Evolutionary conservation across 257 asterid genomes (phyloP).

Genomic region (Jacaranda mimosifolia): DNA sequence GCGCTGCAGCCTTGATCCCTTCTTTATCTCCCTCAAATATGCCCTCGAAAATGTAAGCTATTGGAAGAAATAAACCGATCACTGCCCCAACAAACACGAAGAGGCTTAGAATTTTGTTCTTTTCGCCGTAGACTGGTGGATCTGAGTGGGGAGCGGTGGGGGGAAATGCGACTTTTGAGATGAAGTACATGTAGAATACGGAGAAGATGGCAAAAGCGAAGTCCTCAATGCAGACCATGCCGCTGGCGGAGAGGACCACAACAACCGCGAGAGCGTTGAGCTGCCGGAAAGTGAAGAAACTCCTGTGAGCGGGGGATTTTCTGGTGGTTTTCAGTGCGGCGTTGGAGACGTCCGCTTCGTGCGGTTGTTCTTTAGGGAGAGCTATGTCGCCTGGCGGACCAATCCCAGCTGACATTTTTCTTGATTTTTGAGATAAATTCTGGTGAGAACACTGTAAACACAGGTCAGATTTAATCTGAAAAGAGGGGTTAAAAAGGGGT

Average conservation of each 20-base stretch:
- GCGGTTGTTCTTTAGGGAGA: constrained; percentile 47
- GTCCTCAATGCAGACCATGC: constrained; percentile 57
- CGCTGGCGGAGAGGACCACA: constrained; percentile 62
- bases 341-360: not conserved
- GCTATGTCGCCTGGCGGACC: constrained; percentile 55
- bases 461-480: not conserved
- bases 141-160: constrained; percentile 27
- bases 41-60: constrained; percentile 68
- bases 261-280: constrained; percentile 55
- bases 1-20: constrained; percentile 75
- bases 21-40: constrained; percentile 66
- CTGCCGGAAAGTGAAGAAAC: constrained; percentile 58
- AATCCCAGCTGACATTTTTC: constrained; percentile 71
- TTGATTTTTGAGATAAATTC: not conserved
- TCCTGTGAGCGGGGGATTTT: constrained; percentile 27
- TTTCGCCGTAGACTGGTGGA: constrained; percentile 50
- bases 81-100: constrained; percentile 54
- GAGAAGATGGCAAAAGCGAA: constrained; percentile 67
- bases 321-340: constrained; percentile 23
- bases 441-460: not conserved
- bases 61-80: constrained; percentile 69
- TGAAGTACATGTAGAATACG: constrained; percentile 59
- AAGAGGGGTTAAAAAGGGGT: not conserved
- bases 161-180: constrained; percentile 72
- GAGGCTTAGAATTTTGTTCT: constrained; percentile 37